A percentile compares a stretch with the other conserved stretches of the same genome.
phyloP scores from a whole-genome alignment of 1,139 yeast species.

The Pichia sp. region DNA sequence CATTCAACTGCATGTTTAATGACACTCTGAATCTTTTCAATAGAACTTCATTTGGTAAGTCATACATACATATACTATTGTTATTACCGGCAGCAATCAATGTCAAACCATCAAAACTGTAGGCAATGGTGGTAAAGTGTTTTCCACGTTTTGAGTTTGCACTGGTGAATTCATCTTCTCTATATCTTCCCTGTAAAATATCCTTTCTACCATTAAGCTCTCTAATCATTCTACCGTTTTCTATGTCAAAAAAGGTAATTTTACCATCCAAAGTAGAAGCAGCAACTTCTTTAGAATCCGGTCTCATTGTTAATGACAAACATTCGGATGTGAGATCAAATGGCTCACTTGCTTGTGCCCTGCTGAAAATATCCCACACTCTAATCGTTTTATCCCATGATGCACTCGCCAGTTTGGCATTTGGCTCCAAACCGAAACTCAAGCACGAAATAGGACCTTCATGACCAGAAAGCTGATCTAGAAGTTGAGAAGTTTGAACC shows the following conservation, averaged over 20 bases:
- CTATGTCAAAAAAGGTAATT: constrained; percentile 74
- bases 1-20: constrained; percentile 82
- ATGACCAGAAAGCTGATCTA: constrained; percentile 86
- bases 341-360: constrained; percentile 85
- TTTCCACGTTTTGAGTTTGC: constrained; percentile 79
- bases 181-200: constrained; percentile 77
- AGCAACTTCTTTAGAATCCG: constrained; percentile 86
- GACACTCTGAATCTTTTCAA: constrained; percentile 78
- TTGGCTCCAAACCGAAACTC: constrained; percentile 74
- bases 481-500: constrained; percentile 87
- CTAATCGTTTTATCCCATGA: constrained; percentile 96
- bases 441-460: constrained; percentile 92
- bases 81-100: constrained; percentile 92
- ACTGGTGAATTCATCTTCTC: constrained; percentile 74
- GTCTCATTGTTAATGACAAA: constrained; percentile 75
- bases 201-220: constrained; percentile 83
- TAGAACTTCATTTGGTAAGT: constrained; percentile 78
- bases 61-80: constrained; percentile 86
- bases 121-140: constrained; percentile 71
- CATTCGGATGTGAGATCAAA: constrained; percentile 81
- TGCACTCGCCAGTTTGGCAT: constrained; percentile 68
- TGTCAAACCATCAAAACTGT: constrained; percentile 84
- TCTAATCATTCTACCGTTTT: constrained; percentile 71
- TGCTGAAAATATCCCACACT: constrained; percentile 85
- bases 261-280: constrained; percentile 89